Base-by-base conservation (phyloP, 768 basidiomycete species). In the Flagelloscypha sp. region DNA sequence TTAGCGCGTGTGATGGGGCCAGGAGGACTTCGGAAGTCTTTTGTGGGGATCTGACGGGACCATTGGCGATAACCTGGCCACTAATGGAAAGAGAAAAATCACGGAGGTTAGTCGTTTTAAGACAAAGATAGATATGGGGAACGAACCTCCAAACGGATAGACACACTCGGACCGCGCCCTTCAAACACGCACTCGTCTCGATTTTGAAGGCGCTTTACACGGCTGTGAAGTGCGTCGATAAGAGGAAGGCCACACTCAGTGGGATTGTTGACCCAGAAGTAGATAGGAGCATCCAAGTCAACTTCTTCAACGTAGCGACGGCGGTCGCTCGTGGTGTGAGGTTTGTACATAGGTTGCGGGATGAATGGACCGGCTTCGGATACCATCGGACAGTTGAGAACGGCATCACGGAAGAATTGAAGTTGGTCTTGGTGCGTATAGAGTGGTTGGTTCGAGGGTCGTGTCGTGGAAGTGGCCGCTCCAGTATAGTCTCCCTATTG, bases 31-130 rank as follows among this genome's bases (percentile, higher is more conserved):
- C 73, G 70, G 52, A 85, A 87, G 55, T 87, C 84, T 53, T 76
- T 75, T 1, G 84, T 86, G 6, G 84, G 84, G 41, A 87, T 86
- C 51, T 87, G 84, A 37, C 80, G 70, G 37, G 77, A 81, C 82
- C 82, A 87, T 30, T 74, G 68, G 20, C 73, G 61, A 45, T 86
- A 86, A 1, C 84, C 82, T 4, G 82, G 83, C 84, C 84, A 87
- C 84, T 86, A 41, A 12, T 41, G 15, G 39, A 38, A 27, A 2
- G 17, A 23, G 33, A 35, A 33, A 36, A 18, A 45, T 38, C 20
- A 32, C 33, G 38, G 40, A 41, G 33, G 20, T 39, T n/a, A n/a
- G n/a, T n/a, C n/a, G n/a, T n/a, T 13, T 24, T 43, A 12, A 30
- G 30, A 36, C 17, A 31, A 19, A 23, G 36, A 22, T 8, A 8